These are phyloP conservation scores for Rauvolfia tetraphylla DNA, from an alignment of 257 asterid species.

Conservation along the genomic window DNA sequence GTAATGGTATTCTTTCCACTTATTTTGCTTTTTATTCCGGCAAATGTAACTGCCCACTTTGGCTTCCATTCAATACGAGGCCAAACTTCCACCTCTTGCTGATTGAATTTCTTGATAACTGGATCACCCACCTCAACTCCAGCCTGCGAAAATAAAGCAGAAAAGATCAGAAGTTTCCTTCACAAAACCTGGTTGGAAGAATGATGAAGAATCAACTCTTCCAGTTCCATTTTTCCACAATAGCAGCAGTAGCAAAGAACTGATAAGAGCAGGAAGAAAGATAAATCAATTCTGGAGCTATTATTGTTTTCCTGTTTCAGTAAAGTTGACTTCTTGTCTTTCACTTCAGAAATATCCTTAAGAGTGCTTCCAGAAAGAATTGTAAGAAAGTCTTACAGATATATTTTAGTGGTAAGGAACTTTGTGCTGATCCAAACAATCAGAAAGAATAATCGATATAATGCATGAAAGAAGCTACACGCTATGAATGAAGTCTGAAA, in stretches of 20 bases:
- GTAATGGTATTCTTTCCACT: constrained; percentile 56
- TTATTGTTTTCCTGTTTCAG: background rate
- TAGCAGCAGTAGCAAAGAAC: background rate
- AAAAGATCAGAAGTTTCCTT: constrained; percentile 6
- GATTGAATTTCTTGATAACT: constrained; percentile 53
- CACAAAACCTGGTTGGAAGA: constrained; percentile 9
- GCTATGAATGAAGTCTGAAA: too few relatives aligned
- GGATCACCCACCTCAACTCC: constrained; percentile 86
- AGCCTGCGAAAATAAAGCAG: constrained; percentile 45
- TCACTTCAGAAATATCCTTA: background rate
- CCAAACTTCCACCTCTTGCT: constrained; percentile 96
- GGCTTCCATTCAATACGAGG: constrained; percentile 92
- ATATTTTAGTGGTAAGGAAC: background rate
- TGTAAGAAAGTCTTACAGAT: background rate
- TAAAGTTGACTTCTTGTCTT: background rate
- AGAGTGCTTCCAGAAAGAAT: background rate
- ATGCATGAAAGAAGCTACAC: background rate
- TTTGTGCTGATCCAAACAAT: background rate
- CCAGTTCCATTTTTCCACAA: background rate
- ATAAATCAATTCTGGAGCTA: background rate
- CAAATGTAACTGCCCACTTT: constrained; percentile 85
- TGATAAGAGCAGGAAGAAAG: background rate
- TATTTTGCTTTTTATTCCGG: constrained; percentile 67
- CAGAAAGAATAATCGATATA: background rate
- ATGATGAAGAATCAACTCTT: background rate